Evolutionary conservation across 805 yeast genomes (phyloP).

Genomic region (Metschnikowia vanudenii): DNA sequence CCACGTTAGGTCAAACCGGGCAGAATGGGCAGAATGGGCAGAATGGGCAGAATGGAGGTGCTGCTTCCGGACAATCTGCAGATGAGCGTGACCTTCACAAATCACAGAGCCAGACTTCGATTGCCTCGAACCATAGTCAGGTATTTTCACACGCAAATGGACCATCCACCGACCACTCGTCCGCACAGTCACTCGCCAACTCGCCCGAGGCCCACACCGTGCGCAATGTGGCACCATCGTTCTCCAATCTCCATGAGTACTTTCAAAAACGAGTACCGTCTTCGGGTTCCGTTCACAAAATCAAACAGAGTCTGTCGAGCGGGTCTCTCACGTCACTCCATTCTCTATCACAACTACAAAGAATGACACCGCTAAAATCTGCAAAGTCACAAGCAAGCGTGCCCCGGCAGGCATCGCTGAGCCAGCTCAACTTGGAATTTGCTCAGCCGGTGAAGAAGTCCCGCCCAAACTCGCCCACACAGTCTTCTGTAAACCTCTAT

Average conservation of each 20-base stretch:
- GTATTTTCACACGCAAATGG: constrained; percentile 28
- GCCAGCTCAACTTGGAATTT: constrained; percentile 39
- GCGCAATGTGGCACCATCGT: constrained; percentile 23
- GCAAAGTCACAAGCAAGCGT: constrained; percentile 4
- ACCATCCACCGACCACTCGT: constrained; percentile 27
- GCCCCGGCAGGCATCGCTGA: constrained; percentile 24
- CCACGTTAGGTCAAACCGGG: not conserved
- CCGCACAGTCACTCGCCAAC: constrained; percentile 31
- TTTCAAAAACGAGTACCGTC: constrained; percentile 25
- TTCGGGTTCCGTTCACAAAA: constrained; percentile 23
- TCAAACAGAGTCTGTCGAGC: constrained; percentile 23
- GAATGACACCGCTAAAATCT: constrained; percentile 46
- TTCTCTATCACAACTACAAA: constrained; percentile 24
- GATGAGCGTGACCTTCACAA: constrained; percentile 18
- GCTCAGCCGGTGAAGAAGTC: constrained; percentile 39
- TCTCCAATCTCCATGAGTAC: constrained; percentile 35
- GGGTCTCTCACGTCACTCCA: constrained; percentile 15
- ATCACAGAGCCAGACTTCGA: constrained; percentile 28
- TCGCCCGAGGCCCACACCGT: constrained; percentile 29
- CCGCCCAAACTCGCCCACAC: constrained; percentile 47
- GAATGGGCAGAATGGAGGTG: not conserved
- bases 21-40: not conserved
- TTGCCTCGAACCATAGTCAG: constrained; percentile 22
- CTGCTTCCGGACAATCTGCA: not conserved
- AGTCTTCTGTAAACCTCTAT: constrained; percentile 12